Base-by-base conservation (phyloP, 2,329 filamentous ascomycete genomes). In the Penicillium sp. region DNA sequence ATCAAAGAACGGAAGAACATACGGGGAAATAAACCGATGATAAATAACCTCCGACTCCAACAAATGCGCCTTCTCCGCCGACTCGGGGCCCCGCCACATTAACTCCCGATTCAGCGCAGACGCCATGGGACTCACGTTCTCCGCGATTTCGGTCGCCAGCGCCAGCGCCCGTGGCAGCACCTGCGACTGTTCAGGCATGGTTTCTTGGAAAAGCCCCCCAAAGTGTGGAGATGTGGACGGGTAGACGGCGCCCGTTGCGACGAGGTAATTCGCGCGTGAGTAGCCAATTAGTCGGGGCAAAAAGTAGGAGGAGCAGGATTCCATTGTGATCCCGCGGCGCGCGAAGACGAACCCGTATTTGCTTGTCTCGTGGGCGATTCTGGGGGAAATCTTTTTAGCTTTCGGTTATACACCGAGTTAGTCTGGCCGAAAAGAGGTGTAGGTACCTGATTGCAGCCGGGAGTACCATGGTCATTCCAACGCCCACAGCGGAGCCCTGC, bases 321-420 rank as follows among this genome's bases (percentile, higher is more conserved):
- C 91, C 85, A 91, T 89, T 62, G 87, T 82, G 69, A 93, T 82
- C 1, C 90, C 90, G 48, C 90, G 83, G 29, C 89, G 84, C 26
- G 85, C 83, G 74, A 93, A 93, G 19, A 92, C 89, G 72, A 92
- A 91, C 56, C 90, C 90, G 65, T 92, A 85, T 71, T 90, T 90
- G 2, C 89, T 88, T 11, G 79, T 76, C 46, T 78, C 73, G 66
- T 85, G 86, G 46, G 80, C 86, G 64, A 89, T 78, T 47, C 85
- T 75, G 19, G 11, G 9, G 3, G 3, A 3, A 5, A 29, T 9
- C 11, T 13, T 23, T 29, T 31, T 31, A 45, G 29, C 13, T 45
- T 11, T 29, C 7, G 3, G 19, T 4, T 26, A 5, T 26, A 26
- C 26, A 4, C 26, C 2, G 26, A 26, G 26, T 26, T 21, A 26